Evolutionary conservation across 768 basidiomycete genomes (phyloP).

Genomic region (Tulasnella sp.): DNA sequence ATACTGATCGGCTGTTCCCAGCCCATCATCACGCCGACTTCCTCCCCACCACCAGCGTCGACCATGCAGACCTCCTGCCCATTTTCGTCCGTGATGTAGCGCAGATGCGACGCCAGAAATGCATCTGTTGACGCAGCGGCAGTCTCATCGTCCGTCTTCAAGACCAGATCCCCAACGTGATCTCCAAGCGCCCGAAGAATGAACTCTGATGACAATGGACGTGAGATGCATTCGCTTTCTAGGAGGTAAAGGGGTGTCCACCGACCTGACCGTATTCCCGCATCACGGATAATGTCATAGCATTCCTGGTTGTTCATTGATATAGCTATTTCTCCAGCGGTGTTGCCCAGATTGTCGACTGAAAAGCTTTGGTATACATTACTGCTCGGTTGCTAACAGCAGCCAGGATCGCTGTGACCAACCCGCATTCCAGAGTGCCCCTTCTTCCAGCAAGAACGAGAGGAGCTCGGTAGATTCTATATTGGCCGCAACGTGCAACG

Average conservation of each 20-base stretch:
- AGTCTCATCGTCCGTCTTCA: slow-evolving; percentile 42
- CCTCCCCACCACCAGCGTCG: slow-evolving; percentile 46
- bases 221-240: slow-evolving; percentile 3
- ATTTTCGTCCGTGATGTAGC: slow-evolving; percentile 52
- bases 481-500: slow-evolving; percentile 80
- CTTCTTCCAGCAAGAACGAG: slow-evolving; percentile 56
- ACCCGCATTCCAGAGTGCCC: slow-evolving; percentile 90
- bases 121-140: slow-evolving; percentile 50
- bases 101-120: slow-evolving; percentile 61
- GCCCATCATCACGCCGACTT: slow-evolving; percentile 99
- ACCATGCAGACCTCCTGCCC: slow-evolving; percentile 79
- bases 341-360: slow-evolving; percentile 72
- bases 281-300: slow-evolving; percentile 76
- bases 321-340: slow-evolving; percentile 82
- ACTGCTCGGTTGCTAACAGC: background rate
- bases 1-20: slow-evolving; percentile 82
- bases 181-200: slow-evolving; percentile 45
- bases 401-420: slow-evolving; percentile 18
- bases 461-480: slow-evolving; percentile 53
- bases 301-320: slow-evolving; percentile 68
- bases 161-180: slow-evolving; percentile 23
- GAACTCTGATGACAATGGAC: slow-evolving; percentile 43
- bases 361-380: background rate
- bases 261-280: slow-evolving; percentile 82
- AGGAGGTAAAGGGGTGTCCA: slow-evolving; percentile 17